A percentile compares a stretch with the other conserved stretches of the same genome.
Conservation (phyloP, 2,329 filamentous ascomycete species). For the Venturia nashicola region DNA sequence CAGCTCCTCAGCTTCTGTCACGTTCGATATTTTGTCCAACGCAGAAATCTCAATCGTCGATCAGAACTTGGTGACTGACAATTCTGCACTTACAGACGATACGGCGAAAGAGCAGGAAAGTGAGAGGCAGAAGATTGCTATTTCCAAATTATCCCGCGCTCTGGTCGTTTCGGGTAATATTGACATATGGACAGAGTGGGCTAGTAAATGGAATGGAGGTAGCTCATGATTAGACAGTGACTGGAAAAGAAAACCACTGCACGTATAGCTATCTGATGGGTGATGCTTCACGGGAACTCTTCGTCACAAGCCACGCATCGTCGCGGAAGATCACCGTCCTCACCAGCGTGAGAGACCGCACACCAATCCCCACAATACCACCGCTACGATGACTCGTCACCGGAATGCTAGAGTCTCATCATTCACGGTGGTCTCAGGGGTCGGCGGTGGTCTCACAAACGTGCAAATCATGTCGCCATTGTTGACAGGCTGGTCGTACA, state of each 20-base stretch:
- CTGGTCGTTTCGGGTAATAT: conserved; percentile 37
- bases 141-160: conserved; percentile 28
- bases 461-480: background rate
- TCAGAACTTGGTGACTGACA: conserved; percentile 26
- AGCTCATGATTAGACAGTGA: background rate
- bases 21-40: conserved; percentile 47
- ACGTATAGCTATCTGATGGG: background rate
- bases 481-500: too few species aligned
- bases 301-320: background rate
- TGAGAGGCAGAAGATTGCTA: conserved; percentile 6
- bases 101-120: background rate
- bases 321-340: background rate
- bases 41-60: conserved; percentile 46
- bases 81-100: background rate
- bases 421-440: background rate
- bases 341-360: background rate
- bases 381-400: background rate
- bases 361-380: too few species aligned
- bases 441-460: too few species aligned
- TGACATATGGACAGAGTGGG: conserved; percentile 40
- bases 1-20: conserved; percentile 30
- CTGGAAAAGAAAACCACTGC: background rate
- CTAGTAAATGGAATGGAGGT: background rate
- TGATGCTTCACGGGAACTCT: background rate
- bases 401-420: background rate